phyloP scores from a whole-genome alignment of 768 basidiomycete species.

The Agaricus bisporus region DNA sequence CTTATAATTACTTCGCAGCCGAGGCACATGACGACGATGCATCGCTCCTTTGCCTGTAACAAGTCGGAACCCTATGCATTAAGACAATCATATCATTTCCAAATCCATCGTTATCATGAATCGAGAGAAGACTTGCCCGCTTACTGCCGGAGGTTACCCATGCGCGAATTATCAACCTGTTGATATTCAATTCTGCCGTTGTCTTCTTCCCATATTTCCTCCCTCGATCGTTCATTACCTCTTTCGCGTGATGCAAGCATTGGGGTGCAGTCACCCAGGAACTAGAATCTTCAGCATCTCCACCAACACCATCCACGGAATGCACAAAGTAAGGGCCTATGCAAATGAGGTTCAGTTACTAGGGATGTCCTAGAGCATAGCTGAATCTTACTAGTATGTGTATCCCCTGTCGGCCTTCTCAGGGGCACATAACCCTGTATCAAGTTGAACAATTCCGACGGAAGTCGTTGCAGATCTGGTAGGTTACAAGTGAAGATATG shows the following conservation, averaged over 20 bases:
- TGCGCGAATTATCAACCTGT: slow-evolving; percentile 29
- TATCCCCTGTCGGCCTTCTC: slow-evolving; percentile 21
- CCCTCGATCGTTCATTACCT: slow-evolving; percentile 25
- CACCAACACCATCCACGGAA: slow-evolving; percentile 7
- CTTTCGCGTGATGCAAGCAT: slow-evolving; percentile 21
- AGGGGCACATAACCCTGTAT: slow-evolving; percentile 34
- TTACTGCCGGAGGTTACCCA: slow-evolving; percentile 36
- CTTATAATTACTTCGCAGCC: slow-evolving; percentile 32
- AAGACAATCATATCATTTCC: background rate
- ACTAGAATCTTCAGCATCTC: slow-evolving; percentile 3
- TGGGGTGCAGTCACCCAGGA: slow-evolving; percentile 16
- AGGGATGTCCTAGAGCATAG: background rate
- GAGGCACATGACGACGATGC: slow-evolving; percentile 28
- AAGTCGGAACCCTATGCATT: slow-evolving; percentile 17
- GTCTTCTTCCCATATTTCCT: slow-evolving; percentile 28
- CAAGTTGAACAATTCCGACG: slow-evolving; percentile 28
- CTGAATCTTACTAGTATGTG: slow-evolving; percentile 15
- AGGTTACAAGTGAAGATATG: slow-evolving; percentile 49
- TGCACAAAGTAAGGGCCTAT: slow-evolving; percentile 27
- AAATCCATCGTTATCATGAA: background rate
- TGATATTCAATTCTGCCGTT: slow-evolving; percentile 21
- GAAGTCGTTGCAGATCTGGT: slow-evolving; percentile 29
- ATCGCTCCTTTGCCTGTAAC: slow-evolving; percentile 21
- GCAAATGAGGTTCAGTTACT: background rate
- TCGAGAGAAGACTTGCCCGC: slow-evolving; percentile 22